Conservation (phyloP, 306 rosid genomes). For the Urtica urens region DNA sequence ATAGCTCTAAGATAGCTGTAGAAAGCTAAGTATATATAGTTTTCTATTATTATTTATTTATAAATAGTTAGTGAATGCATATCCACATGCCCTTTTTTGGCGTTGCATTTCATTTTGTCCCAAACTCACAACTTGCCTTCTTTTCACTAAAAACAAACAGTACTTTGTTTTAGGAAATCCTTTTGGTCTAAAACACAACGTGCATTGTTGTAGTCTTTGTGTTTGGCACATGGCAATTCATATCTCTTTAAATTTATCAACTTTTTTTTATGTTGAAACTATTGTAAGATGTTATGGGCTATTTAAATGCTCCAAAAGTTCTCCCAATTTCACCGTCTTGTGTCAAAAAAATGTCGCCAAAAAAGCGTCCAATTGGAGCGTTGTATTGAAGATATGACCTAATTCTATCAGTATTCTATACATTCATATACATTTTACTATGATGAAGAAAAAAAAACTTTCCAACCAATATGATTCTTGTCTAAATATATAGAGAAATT, state of each 20-base stretch:
- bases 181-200: background rate
- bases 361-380: background rate
- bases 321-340: conserved; percentile 3
- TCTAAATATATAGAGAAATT: no score
- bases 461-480: no score
- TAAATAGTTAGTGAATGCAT: no score
- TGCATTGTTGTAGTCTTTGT: background rate
- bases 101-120: conserved; percentile 1
- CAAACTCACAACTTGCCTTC: background rate
- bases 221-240: conserved; percentile 8
- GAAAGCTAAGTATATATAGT: no score
- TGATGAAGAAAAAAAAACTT: no score
- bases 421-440: no score
- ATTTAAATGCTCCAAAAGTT: background rate
- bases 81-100: background rate
- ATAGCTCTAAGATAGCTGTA: no score
- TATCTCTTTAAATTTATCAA: no score
- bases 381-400: conserved; percentile 1
- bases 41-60: no score
- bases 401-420: no score
- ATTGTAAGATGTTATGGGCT: background rate
- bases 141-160: background rate
- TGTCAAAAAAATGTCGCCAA: background rate
- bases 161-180: background rate
- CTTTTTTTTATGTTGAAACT: background rate